Evolutionary conservation across 2,329 filamentous ascomycete species (phyloP), one percentile per base, ranked within the genome.

Genomic region (Alternaria brassicicola): DNA sequence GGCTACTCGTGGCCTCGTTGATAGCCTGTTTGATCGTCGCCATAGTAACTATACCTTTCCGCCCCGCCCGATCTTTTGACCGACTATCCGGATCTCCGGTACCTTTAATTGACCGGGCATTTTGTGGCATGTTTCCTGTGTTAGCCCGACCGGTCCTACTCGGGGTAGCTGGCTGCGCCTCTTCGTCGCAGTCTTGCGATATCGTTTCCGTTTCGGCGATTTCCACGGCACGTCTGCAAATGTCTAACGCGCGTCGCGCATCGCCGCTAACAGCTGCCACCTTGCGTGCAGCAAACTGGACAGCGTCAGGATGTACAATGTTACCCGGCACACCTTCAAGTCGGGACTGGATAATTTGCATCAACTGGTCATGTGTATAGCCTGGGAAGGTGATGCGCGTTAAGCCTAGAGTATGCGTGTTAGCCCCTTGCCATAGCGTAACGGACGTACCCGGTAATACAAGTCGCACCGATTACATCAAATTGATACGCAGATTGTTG

Each of bases 311-410:
- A 61, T 97, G 92, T 38, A 99, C 94, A 42, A 99, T 90, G 65
- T 93, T 88, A 25, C 92, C 93, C 1, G 91, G 89, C 0, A 98
- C 92, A 52, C 92, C 92, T 72, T 92, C 88, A 2, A 99, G 85
- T 28, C 95, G 89, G n/a, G 93, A 96, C 72, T 94, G 89, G 63
- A 99, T 97, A 72, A 99, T 99, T 67, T 90, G 90, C 90, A 98
- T 97, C 38, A 99, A 85, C 78, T 99, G 95, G 58, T 95, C 93
- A 76, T 99, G 93, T 56, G 93, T 97, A 78, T 99, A 99, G 21
- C 95, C 95, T 0, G 95, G 92, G 70, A 99, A 99, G 0, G 95
- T 97, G 73, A 99, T 97, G 71, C 96, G 87, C 7, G 93, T 97
- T 47, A 99, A 82, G 21, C 94, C 86, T 78, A 59, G 50, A 55